Conservation (phyloP, 768 basidiomycete species). For the Boletus pseudo-olivaceus region DNA sequence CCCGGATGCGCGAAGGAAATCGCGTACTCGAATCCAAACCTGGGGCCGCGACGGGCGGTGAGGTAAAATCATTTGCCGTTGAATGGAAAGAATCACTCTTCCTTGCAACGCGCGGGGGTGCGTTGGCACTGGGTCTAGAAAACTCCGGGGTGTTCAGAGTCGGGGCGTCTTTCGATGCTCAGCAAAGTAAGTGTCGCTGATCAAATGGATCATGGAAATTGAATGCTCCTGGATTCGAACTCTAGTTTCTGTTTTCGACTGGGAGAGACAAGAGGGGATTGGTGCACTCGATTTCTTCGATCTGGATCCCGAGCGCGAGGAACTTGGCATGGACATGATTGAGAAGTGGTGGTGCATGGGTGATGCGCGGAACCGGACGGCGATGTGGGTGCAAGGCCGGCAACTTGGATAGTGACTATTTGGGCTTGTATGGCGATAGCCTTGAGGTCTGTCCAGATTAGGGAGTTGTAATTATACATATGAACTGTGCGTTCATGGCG, state of each 20-base stretch:
- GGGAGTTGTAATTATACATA: background rate
- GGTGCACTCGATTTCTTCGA: slow-evolving; percentile 75
- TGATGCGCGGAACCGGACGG: slow-evolving; percentile 58
- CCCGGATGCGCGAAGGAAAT: slow-evolving; percentile 63
- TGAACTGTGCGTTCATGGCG: slow-evolving; percentile 1
- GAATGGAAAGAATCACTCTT: slow-evolving; percentile 82
- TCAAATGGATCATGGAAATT: background rate
- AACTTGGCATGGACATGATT: slow-evolving; percentile 48
- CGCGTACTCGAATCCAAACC: slow-evolving; percentile 26
- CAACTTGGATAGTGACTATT: slow-evolving; percentile 12
- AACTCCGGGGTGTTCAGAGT: slow-evolving; percentile 51
- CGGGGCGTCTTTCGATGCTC: slow-evolving; percentile 71
- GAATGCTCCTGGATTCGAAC: background rate
- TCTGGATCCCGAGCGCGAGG: slow-evolving; percentile 8
- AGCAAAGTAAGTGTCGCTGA: slow-evolving; percentile 52
- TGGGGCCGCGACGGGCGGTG: background rate
- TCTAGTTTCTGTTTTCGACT: slow-evolving; percentile 48
- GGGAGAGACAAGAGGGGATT: slow-evolving; percentile 39
- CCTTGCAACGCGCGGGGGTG: slow-evolving; percentile 80
- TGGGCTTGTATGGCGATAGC: slow-evolving; percentile 13
- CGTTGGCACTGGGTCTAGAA: slow-evolving; percentile 60
- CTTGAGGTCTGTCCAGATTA: background rate
- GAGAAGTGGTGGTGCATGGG: slow-evolving; percentile 94
- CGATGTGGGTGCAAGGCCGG: slow-evolving; percentile 75
- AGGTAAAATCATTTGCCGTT: slow-evolving; percentile 41